Evolutionary conservation across 2,329 filamentous ascomycete species (phyloP).

Genomic region (Botrytis tulipae): DNA sequence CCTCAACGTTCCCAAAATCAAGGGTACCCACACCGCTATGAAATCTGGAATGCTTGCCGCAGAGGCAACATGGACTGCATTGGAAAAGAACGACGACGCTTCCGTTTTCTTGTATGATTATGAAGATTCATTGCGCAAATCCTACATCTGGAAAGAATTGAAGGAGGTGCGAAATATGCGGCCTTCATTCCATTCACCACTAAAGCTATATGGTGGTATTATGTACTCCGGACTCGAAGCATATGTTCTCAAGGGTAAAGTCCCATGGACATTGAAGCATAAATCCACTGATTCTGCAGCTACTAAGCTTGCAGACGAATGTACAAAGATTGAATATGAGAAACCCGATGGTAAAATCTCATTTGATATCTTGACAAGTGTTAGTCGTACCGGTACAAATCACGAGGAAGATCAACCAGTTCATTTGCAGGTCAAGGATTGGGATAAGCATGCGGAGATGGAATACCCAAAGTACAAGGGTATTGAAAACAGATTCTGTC

Average conservation of each 20-base stretch:
- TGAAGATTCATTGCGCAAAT: slow-evolving; percentile 82
- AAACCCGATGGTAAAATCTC: slow-evolving; percentile 94
- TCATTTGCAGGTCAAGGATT: slow-evolving; percentile 91
- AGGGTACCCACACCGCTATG: slow-evolving; percentile 98
- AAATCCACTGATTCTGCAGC: slow-evolving; percentile 72
- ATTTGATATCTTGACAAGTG: slow-evolving; percentile 94
- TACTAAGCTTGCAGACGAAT: slow-evolving; percentile 77
- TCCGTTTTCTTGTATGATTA: slow-evolving; percentile 93
- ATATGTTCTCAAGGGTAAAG: slow-evolving; percentile 78
- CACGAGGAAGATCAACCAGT: slow-evolving; percentile 98
- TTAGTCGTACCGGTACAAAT: slow-evolving; percentile 93
- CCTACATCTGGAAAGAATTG: slow-evolving; percentile 89
- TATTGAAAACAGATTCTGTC: slow-evolving; percentile 94
- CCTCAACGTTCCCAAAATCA: slow-evolving; percentile 96
- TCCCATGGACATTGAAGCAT: slow-evolving; percentile 91
- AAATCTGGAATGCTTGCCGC: slow-evolving; percentile 95
- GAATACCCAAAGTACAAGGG: slow-evolving; percentile 89
- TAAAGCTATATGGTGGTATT: slow-evolving; percentile 87
- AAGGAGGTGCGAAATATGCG: slow-evolving; percentile 97
- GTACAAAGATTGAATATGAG: slow-evolving; percentile 88
- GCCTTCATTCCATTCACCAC: slow-evolving; percentile 83
- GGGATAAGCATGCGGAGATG: slow-evolving; percentile 82
- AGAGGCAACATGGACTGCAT: slow-evolving; percentile 80
- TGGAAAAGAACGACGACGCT: slow-evolving; percentile 57
- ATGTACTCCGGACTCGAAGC: slow-evolving; percentile 92